Conservation (phyloP, 108 stramenopile species). For the Stephanodiscus minutulus region DNA sequence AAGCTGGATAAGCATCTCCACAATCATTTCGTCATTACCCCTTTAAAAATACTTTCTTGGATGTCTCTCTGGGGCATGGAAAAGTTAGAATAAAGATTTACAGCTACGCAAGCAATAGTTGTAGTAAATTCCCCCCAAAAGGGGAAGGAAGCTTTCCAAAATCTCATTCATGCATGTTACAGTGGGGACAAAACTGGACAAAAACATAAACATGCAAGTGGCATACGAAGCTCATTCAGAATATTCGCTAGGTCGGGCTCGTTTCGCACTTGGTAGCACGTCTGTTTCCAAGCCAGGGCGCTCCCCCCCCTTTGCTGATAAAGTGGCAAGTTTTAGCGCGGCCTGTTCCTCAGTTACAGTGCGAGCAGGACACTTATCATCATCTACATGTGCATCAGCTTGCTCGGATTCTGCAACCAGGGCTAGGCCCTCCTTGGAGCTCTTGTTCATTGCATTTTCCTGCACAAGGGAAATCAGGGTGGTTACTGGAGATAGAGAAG, state of each 20-base stretch:
- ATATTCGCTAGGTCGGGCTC: background rate
- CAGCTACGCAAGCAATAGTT: too few relatives aligned
- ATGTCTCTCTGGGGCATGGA: too few relatives aligned
- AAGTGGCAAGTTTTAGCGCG: background rate
- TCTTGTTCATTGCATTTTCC: slow-evolving; percentile 56
- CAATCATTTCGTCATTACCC: too few relatives aligned
- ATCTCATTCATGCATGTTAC: background rate
- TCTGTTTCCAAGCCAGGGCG: background rate
- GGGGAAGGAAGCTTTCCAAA: background rate
- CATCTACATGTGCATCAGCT: slow-evolving; percentile 3
- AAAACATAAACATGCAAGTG: background rate
- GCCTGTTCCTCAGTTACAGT: background rate
- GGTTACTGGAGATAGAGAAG: slow-evolving; percentile 36
- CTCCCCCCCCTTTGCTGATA: slow-evolving; percentile 5
- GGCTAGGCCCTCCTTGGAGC: slow-evolving; percentile 36
- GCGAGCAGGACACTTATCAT: background rate
- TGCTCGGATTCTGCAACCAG: slow-evolving; percentile 24
- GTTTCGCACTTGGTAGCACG: slow-evolving; percentile 1
- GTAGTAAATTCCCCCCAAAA: background rate
- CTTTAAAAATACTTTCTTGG: too few relatives aligned
- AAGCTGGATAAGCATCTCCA: too few relatives aligned
- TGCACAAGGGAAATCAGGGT: slow-evolving; percentile 60
- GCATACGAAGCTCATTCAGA: background rate
- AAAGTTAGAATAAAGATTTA: too few relatives aligned
- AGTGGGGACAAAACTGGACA: background rate